Evolutionary conservation across 2,329 filamentous ascomycete species (phyloP).

Genomic region (Aspergillus sp.): DNA sequence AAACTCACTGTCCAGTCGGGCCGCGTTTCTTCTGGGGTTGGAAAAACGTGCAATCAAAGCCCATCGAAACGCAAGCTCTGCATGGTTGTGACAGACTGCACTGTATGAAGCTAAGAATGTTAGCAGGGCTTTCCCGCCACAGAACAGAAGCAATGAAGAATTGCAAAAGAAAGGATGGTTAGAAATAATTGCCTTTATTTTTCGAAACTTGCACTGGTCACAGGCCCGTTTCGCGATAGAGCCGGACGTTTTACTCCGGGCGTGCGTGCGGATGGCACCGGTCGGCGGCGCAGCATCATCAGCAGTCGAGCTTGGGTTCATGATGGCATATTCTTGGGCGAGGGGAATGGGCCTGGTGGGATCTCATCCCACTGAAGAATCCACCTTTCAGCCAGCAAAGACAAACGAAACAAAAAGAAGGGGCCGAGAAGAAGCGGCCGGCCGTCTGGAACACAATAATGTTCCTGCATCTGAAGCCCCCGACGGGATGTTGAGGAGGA

Average conservation of each 20-base stretch:
- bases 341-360: too few species aligned
- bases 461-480: too few species aligned
- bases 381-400: too few species aligned
- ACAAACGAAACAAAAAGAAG: too few species aligned
- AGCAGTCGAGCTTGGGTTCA: constrained; percentile 15
- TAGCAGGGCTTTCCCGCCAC: neutral
- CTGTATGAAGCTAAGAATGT: constrained; percentile 10
- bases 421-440: too few species aligned
- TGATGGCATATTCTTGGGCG: constrained; percentile 14
- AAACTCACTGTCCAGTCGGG: constrained; percentile 31
- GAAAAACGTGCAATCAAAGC: constrained; percentile 38
- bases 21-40: constrained; percentile 40
- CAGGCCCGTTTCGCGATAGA: constrained; percentile 33
- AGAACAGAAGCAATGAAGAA: neutral
- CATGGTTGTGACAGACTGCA: constrained; percentile 38
- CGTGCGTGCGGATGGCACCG: constrained; percentile 18
- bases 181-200: constrained; percentile 26
- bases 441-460: too few species aligned
- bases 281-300: constrained; percentile 13
- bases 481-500: too few species aligned
- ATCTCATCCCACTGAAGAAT: too few species aligned
- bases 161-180: neutral
- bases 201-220: constrained; percentile 39
- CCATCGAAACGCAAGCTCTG: constrained; percentile 32
- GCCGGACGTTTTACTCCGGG: constrained; percentile 16